Percentiles rank a stretch among this genome's conserved stretches.
Conservation (phyloP, 805 yeast genomes). For the Ogataea sp. region DNA sequence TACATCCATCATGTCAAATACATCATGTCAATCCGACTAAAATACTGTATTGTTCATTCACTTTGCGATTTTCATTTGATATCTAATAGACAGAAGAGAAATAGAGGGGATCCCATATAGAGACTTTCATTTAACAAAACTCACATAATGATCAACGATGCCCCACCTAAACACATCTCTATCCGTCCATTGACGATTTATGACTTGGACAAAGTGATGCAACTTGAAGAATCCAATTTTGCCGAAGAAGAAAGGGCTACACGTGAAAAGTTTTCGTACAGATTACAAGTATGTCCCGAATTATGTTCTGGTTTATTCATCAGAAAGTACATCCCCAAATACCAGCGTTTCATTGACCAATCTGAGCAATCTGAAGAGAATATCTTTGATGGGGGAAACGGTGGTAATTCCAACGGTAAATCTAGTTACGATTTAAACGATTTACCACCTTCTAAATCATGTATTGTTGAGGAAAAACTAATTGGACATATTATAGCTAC, state of each 20-base stretch:
- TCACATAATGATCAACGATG: neutral
- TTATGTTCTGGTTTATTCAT: slow-evolving; percentile 82
- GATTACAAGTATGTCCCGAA: slow-evolving; percentile 82
- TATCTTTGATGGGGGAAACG: slow-evolving; percentile 13
- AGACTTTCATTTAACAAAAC: too few species aligned
- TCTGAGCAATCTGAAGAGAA: slow-evolving; percentile 13
- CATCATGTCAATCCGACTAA: too few species aligned
- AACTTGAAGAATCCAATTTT: slow-evolving; percentile 63
- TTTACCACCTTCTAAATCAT: slow-evolving; percentile 36
- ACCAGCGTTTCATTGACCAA: slow-evolving; percentile 29
- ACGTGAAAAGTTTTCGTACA: slow-evolving; percentile 53
- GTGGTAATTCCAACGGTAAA: slow-evolving; percentile 13
- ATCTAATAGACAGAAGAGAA: too few species aligned
- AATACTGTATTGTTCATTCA: too few species aligned
- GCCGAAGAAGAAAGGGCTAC: slow-evolving; percentile 63
- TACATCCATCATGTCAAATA: too few species aligned
- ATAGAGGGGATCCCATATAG: too few species aligned
- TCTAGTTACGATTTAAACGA: slow-evolving; percentile 19
- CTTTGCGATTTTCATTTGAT: too few species aligned
- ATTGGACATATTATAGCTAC: slow-evolving; percentile 81
- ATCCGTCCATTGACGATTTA: slow-evolving; percentile 73
- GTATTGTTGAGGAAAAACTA: slow-evolving; percentile 50
- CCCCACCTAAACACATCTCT: slow-evolving; percentile 53
- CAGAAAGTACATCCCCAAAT: slow-evolving; percentile 48
- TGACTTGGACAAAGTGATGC: slow-evolving; percentile 56